Conservation (phyloP, 2,329 filamentous ascomycete species). For the Fusarium incarnatum region DNA sequence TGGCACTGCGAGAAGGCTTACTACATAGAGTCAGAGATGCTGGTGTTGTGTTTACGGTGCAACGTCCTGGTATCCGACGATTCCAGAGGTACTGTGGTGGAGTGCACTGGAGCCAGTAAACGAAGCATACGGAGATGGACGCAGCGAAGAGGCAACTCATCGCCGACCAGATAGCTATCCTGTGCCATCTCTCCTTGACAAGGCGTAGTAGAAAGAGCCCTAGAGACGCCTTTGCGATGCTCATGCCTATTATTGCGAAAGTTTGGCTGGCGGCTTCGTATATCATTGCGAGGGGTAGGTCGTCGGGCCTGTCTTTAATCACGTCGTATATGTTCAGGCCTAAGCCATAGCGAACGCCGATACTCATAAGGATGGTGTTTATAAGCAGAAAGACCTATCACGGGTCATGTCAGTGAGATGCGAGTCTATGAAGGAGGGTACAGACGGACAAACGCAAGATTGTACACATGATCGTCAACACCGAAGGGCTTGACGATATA, state of each 20-base stretch:
- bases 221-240: slow-evolving; percentile 54
- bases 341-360: slow-evolving; percentile 51
- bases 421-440: not conserved
- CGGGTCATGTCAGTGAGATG: not conserved
- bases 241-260: slow-evolving; percentile 55
- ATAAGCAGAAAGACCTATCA: slow-evolving; percentile 44
- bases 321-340: slow-evolving; percentile 48
- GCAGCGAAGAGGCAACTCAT: slow-evolving; percentile 41
- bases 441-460: slow-evolving; percentile 31
- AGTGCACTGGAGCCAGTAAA: slow-evolving; percentile 35
- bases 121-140: slow-evolving; percentile 29
- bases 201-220: slow-evolving; percentile 55
- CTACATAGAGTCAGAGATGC: slow-evolving; percentile 40
- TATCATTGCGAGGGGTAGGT: slow-evolving; percentile 45
- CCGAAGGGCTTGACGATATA: slow-evolving; percentile 48
- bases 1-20: slow-evolving; percentile 1
- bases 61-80: slow-evolving; percentile 29
- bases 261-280: slow-evolving; percentile 51
- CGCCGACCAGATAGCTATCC: slow-evolving; percentile 51
- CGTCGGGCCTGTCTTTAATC: slow-evolving; percentile 29
- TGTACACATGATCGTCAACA: slow-evolving; percentile 53
- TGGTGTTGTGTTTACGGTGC: slow-evolving; percentile 35
- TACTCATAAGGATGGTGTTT: slow-evolving; percentile 50
- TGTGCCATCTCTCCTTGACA: slow-evolving; percentile 51
- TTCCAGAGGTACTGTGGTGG: slow-evolving; percentile 40